Conservation (phyloP, 257 asterid species). For the Knoxia roxburghii region DNA sequence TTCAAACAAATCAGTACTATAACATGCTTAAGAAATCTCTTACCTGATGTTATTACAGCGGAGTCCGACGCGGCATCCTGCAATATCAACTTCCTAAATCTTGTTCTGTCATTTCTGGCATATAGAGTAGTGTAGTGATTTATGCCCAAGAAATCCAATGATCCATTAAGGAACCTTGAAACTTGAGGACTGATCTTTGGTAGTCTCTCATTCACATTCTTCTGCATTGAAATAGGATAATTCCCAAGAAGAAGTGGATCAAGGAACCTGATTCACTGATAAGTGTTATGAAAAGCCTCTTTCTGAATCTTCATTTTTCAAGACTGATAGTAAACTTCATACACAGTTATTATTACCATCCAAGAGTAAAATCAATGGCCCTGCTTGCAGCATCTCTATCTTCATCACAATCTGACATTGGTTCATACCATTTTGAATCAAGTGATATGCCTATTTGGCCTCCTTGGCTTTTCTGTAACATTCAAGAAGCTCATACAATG, state of each 20-base stretch:
- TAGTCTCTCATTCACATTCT: conserved; percentile 56
- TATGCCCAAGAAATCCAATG: conserved; percentile 73
- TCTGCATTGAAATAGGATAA: conserved; percentile 88
- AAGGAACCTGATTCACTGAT: conserved; percentile 62
- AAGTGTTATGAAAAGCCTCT: neutral
- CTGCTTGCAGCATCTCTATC: conserved; percentile 63
- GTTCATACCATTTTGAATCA: conserved; percentile 77
- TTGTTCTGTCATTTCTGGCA: conserved; percentile 57
- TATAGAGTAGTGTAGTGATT: conserved; percentile 75
- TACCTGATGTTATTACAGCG: conserved; percentile 68
- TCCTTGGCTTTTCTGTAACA: conserved; percentile 49
- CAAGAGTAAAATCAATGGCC: conserved; percentile 72
- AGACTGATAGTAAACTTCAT: neutral
- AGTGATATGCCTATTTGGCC: conserved; percentile 74
- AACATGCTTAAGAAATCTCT: conserved; percentile 7
- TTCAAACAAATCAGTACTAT: neutral
- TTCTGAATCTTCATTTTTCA: neutral
- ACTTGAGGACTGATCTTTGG: conserved; percentile 41
- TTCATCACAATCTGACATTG: conserved; percentile 48
- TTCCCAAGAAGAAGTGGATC: conserved; percentile 89
- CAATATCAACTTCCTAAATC: conserved; percentile 46
- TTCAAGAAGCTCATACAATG: neutral
- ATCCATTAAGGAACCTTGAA: conserved; percentile 49
- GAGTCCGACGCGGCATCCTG: conserved; percentile 65
- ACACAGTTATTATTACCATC: conserved; percentile 51